Conservation (phyloP, 176 grass and related monocot genomes). For the Raddia guianensis region DNA sequence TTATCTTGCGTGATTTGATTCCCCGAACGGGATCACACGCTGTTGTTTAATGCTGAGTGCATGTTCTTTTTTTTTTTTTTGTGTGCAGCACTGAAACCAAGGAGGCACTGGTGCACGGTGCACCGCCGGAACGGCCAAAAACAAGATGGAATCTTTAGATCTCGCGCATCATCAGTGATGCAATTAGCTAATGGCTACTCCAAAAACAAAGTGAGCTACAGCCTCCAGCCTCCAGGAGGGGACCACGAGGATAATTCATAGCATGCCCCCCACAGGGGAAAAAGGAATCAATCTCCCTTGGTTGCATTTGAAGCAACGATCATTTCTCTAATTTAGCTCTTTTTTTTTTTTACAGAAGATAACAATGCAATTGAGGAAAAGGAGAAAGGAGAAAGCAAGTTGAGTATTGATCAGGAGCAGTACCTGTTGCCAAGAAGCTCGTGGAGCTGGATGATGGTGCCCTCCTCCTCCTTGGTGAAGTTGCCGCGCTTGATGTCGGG, state of each 20-base stretch:
- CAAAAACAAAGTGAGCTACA: slow-evolving; percentile 15
- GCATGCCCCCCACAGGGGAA: not conserved
- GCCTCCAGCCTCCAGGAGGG: slow-evolving; percentile 24
- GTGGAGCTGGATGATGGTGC: slow-evolving; percentile 72
- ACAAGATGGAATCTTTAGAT: slow-evolving; percentile 52
- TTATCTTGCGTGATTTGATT: slow-evolving; percentile 49
- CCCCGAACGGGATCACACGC: slow-evolving; percentile 18
- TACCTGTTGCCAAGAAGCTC: slow-evolving; percentile 83
- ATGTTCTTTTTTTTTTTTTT: not conserved
- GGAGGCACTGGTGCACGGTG: not conserved
- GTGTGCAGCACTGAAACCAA: slow-evolving; percentile 41
- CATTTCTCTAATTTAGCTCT: not conserved
- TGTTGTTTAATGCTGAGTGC: slow-evolving; percentile 17
- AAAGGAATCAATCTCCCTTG: not conserved
- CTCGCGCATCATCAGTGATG: slow-evolving; percentile 45
- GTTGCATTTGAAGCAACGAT: slow-evolving; percentile 40
- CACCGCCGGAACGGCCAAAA: slow-evolving; percentile 22
- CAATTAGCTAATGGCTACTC: slow-evolving; percentile 17
- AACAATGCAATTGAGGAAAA: not conserved
- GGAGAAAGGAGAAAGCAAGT: not conserved
- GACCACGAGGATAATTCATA: slow-evolving; percentile 34
- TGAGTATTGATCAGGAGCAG: not conserved
- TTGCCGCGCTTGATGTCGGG: slow-evolving; percentile 93
- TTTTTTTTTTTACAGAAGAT: not conserved
- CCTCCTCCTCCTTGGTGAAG: slow-evolving; percentile 81